phyloP scores from a whole-genome alignment of 768 basidiomycete genomes.

The Mycena kentingensis region DNA sequence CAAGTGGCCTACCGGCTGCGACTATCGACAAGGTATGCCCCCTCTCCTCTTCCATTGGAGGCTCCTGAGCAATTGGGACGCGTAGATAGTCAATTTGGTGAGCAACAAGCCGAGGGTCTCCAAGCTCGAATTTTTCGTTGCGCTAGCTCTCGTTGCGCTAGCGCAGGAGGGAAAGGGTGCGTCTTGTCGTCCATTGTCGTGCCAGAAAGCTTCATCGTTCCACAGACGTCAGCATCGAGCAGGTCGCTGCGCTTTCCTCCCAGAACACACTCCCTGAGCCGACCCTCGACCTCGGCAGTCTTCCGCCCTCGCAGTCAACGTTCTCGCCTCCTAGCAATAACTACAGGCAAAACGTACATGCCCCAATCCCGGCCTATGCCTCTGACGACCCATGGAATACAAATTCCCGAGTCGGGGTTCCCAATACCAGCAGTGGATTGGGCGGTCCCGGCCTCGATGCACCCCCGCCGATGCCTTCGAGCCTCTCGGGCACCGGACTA shows the following conservation, averaged over 20 bases:
- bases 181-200: constrained; percentile 10
- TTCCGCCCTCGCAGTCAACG: constrained; percentile 56
- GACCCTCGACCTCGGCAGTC: constrained; percentile 58
- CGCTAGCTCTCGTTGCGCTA: constrained; percentile 82
- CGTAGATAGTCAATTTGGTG: constrained; percentile 89
- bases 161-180: constrained; percentile 81
- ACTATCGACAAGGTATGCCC: constrained; percentile 75
- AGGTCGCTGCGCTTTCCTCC: constrained; percentile 72
- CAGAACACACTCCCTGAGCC: constrained; percentile 81
- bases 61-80: constrained; percentile 3
- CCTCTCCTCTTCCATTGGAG: background rate
- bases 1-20: constrained; percentile 77
- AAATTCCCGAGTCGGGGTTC: constrained; percentile 37
- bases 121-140: constrained; percentile 89
- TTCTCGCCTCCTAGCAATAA: constrained; percentile 46
- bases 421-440: constrained; percentile 34
- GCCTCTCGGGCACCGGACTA: constrained; percentile 68
- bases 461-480: constrained; percentile 43
- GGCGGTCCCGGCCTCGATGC: too few relatives aligned
- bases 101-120: constrained; percentile 80
- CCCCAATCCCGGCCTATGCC: constrained; percentile 53
- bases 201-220: constrained; percentile 5
- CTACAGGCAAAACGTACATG: constrained; percentile 50
- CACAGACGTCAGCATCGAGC: constrained; percentile 78
- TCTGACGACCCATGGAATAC: constrained; percentile 72